A percentile compares a stretch with the other conserved stretches of the same genome.
phyloP scores from a whole-genome alignment of 768 basidiomycete genomes.

The Boletus rex-veris region DNA sequence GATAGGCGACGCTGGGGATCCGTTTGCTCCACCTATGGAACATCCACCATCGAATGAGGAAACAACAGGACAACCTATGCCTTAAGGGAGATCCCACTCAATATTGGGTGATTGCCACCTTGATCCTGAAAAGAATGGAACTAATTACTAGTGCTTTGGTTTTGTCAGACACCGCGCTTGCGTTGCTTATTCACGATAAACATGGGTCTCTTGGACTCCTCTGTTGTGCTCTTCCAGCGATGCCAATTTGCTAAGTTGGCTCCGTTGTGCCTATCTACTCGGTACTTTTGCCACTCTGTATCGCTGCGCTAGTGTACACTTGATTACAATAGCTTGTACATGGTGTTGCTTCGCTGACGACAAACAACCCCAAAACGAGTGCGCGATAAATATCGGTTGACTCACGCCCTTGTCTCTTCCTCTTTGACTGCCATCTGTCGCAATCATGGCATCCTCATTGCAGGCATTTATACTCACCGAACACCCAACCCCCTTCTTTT shows the following conservation, averaged over 20 bases:
- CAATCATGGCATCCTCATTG: conserved; percentile 19
- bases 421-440: conserved; percentile 6
- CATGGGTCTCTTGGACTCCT: neutral
- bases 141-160: conserved; percentile 1
- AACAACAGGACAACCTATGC: conserved; percentile 7
- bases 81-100: neutral
- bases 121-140: neutral
- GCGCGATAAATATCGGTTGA: conserved; percentile 12
- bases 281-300: too few species aligned
- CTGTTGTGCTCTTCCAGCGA: neutral
- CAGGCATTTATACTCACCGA: conserved; percentile 24
- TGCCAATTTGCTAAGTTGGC: neutral
- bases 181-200: neutral
- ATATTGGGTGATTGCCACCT: conserved; percentile 8
- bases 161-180: neutral
- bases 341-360: conserved; percentile 3
- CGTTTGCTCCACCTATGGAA: conserved; percentile 43
- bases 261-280: too few species aligned
- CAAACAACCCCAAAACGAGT: conserved; percentile 23
- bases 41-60: conserved; percentile 14
- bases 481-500: conserved; percentile 26
- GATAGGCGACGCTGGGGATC: conserved; percentile 59
- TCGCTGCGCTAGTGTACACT: too few species aligned
- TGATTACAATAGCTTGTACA: neutral
- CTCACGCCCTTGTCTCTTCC: neutral